Evolutionary conservation across 2,329 filamentous ascomycete genomes (phyloP).

Genomic region (Fonsecaea multimorphosa): DNA sequence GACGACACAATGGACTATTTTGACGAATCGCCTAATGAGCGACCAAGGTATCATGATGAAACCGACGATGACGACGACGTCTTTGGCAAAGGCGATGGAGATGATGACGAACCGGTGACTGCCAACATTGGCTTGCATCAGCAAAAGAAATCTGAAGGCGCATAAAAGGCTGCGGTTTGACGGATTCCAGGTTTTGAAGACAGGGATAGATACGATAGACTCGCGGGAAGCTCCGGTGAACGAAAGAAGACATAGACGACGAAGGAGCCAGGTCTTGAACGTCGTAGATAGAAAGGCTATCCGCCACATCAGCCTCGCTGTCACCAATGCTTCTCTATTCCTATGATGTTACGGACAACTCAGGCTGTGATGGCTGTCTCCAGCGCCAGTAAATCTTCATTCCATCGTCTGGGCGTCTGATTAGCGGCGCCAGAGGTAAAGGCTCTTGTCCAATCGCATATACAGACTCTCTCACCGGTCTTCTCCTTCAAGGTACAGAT

Average conservation of each 20-base stretch:
- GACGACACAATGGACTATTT: conserved; percentile 50
- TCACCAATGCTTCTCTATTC: not conserved
- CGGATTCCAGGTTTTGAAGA: not conserved
- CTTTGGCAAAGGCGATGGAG: conserved; percentile 45
- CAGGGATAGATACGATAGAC: conserved; percentile 1
- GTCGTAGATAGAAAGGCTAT: not conserved
- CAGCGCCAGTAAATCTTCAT: no score
- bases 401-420: not conserved
- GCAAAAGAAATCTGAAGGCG: conserved; percentile 30
- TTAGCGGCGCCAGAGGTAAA: not conserved
- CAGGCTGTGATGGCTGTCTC: not conserved
- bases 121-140: conserved; percentile 49
- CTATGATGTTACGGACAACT: not conserved
- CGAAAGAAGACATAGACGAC: not conserved
- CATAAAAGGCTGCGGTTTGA: not conserved
- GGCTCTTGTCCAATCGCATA: not conserved
- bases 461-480: not conserved
- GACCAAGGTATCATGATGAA: conserved; percentile 57
- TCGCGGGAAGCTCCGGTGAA: not conserved
- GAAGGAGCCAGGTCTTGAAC: not conserved
- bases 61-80: conserved; percentile 60
- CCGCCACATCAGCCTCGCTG: not conserved
- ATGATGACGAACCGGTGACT: conserved; percentile 43
- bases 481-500: not conserved
- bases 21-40: conserved; percentile 47